Conservation (phyloP, 2,329 filamentous ascomycete genomes). For the Cytospora paraplurivora region DNA sequence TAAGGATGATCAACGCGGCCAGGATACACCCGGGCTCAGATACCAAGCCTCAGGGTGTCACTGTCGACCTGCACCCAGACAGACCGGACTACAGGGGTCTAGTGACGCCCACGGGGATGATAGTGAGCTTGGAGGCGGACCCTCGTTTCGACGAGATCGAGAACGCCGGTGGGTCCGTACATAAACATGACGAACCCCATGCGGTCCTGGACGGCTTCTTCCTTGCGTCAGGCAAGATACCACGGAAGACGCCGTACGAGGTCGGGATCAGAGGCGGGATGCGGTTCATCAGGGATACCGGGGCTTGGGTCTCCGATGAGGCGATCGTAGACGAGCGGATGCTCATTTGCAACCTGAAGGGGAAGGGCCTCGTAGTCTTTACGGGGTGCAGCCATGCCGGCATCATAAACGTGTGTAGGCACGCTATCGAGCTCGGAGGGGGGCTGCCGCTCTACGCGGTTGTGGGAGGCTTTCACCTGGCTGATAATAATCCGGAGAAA, state of each 20-base stretch:
- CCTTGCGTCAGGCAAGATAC: constrained; percentile 56
- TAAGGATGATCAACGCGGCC: constrained; percentile 49
- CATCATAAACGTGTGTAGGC: constrained; percentile 52
- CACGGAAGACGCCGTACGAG: constrained; percentile 52
- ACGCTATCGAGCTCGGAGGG: constrained; percentile 45
- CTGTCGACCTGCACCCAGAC: constrained; percentile 54
- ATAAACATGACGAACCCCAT: constrained; percentile 44
- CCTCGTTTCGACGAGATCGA: constrained; percentile 52
- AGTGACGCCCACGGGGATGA: constrained; percentile 38
- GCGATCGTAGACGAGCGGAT: constrained; percentile 55
- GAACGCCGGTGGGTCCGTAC: constrained; percentile 43
- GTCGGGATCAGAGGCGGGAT: constrained; percentile 48
- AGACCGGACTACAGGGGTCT: constrained; percentile 55
- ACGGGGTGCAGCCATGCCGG: constrained; percentile 59
- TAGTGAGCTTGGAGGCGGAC: constrained; percentile 55
- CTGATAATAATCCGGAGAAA: constrained; percentile 46
- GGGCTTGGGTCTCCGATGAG: constrained; percentile 51
- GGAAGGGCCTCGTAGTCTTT: constrained; percentile 55
- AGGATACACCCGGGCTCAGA: constrained; percentile 34
- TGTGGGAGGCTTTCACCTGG: constrained; percentile 57
- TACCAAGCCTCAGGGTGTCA: constrained; percentile 34
- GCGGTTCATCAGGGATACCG: constrained; percentile 42
- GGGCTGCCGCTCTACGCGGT: constrained; percentile 49
- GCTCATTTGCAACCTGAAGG: constrained; percentile 55
- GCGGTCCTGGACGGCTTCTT: constrained; percentile 53